Evolutionary conservation across 169 alveolate species (phyloP), one percentile per base, ranked within the genome.

Genomic region (Cryptosporidium viatorum): DNA sequence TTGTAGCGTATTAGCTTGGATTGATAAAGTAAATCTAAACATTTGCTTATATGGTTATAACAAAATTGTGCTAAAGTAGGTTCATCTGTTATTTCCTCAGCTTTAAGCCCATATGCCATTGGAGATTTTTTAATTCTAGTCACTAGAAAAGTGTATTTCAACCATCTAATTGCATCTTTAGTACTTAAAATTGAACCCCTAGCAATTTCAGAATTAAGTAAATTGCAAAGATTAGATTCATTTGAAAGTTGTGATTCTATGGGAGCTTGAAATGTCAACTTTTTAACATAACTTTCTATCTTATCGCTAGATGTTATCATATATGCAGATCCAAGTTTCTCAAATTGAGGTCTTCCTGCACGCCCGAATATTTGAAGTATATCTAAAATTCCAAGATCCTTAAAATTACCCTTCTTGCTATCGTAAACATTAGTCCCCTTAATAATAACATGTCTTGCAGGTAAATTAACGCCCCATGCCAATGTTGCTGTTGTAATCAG

Each of bases 391-490:
- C 99, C 95, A 71, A 99, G 92, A 92, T 99, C 99, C 14, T 95
- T 95, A 98, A 99, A 98, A 71, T 95, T 94, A 8, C 99, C 99
- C 91, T 96, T 94, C 91, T 97, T 99, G n/a, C 99, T 99, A 62
- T 95, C 95, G 94, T 98, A 99, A 23, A 98, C 97, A 94, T 97
- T 97, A 1, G 99, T 98, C 5, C 99, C 99, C 93, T 98, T 98
- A 59, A 99, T 98, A 12, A 99, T 97, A 18, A 98, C 99, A 26
- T 99, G 97, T 86, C 98, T 98, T 0, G 99, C 99, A 8, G 99
- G 99, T 52, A 99, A 91, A 93, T 99, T 99, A 4, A 99, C 99
- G 70, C 99, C 99, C 99, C 99, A 98, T 8, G 99, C 99, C 68
- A 99, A 92, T 16, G 99, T 99, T 3, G 99, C 98, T 0, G 99